Percentiles rank a stretch among this genome's conserved stretches.
Evolutionary conservation across 2,329 filamentous ascomycete species (phyloP).

Genomic region (Clarireedia monteithiana): DNA sequence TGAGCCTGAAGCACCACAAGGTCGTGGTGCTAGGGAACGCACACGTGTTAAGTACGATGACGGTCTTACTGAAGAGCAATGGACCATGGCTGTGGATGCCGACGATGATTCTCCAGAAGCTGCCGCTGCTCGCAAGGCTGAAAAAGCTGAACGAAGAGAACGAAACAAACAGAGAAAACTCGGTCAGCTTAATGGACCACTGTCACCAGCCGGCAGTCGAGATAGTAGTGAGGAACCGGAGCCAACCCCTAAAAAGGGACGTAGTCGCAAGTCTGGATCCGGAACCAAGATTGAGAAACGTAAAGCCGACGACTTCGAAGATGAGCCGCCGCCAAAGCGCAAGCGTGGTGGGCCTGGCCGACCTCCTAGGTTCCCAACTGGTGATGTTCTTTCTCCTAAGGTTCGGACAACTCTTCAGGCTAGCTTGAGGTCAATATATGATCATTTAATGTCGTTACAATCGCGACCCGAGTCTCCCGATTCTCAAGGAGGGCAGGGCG

Average conservation of each 20-base stretch:
- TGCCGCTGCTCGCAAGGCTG: constrained; percentile 83
- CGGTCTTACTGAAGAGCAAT: constrained; percentile 96
- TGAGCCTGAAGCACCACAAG: constrained; percentile 68
- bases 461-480: constrained; percentile 27
- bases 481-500: constrained; percentile 44
- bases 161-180: constrained; percentile 62
- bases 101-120: constrained; percentile 92
- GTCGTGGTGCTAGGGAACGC: constrained; percentile 89
- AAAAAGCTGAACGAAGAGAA: constrained; percentile 72
- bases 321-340: constrained; percentile 68
- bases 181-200: constrained; percentile 25
- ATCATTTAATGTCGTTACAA: constrained; percentile 59
- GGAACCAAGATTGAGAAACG: constrained; percentile 69
- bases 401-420: constrained; percentile 73
- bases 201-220: constrained; percentile 65
- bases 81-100: constrained; percentile 95
- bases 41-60: constrained; percentile 95
- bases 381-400: constrained; percentile 57
- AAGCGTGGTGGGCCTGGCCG: constrained; percentile 68
- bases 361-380: constrained; percentile 43
- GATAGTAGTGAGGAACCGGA: constrained; percentile 76
- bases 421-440: constrained; percentile 69
- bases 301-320: constrained; percentile 65
- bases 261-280: constrained; percentile 65
- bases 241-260: constrained; percentile 67